These are phyloP conservation scores for Rehmannia glutinosa DNA, from an alignment of 257 asterid genomes.

Conservation along the genomic window DNA sequence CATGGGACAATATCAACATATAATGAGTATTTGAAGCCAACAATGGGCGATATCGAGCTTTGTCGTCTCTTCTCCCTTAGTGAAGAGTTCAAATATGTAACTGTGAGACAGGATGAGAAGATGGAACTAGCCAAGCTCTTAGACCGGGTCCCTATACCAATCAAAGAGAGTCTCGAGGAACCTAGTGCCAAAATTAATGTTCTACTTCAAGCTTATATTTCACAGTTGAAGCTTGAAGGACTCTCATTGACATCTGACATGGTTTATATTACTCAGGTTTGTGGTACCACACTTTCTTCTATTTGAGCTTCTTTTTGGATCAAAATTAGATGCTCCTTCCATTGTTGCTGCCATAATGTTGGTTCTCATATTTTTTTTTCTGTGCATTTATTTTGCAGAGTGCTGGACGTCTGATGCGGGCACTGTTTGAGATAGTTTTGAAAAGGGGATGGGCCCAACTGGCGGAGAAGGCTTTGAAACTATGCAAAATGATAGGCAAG, in stretches of 20 bases:
- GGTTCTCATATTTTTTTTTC: neutral
- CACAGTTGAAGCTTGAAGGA: constrained; percentile 67
- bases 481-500: constrained; percentile 59
- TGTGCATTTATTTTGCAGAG: constrained; percentile 33
- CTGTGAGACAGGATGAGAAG: constrained; percentile 63
- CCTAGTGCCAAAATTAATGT: constrained; percentile 64
- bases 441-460: constrained; percentile 70
- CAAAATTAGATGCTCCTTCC: neutral
- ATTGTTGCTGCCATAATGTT: neutral
- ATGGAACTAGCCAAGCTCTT: constrained; percentile 59
- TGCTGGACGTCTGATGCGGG: constrained; percentile 64
- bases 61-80: constrained; percentile 61
- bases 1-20: constrained; percentile 53
- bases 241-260: constrained; percentile 57
- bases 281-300: neutral
- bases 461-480: constrained; percentile 53
- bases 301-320: neutral
- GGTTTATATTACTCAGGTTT: constrained; percentile 58
- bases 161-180: constrained; percentile 58
- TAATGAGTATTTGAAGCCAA: constrained; percentile 60
- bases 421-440: constrained; percentile 52
- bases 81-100: constrained; percentile 54
- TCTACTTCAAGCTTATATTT: constrained; percentile 57
- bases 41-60: constrained; percentile 68
- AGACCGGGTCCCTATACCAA: constrained; percentile 57